Evolutionary conservation across 2,329 filamentous ascomycete species (phyloP).

Genomic region (Fusarium pseudoanthophilum): DNA sequence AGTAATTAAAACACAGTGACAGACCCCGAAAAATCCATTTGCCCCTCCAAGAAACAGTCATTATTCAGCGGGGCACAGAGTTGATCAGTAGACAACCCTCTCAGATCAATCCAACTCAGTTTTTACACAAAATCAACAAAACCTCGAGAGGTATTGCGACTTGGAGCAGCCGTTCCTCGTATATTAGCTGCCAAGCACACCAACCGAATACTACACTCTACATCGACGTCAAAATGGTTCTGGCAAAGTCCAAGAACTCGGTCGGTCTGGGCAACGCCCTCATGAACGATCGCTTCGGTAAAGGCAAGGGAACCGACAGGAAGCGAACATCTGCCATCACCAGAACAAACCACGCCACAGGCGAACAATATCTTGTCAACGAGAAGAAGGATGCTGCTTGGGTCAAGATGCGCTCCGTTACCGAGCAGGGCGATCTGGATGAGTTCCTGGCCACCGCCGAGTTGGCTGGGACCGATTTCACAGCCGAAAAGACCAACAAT

Average conservation of each 20-base stretch:
- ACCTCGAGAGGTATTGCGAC: constrained; percentile 8
- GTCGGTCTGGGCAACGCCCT: constrained; percentile 96
- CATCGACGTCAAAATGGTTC: constrained; percentile 59
- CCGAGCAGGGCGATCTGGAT: constrained; percentile 94
- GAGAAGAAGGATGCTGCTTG: constrained; percentile 90
- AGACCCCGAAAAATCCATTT: constrained; percentile 53
- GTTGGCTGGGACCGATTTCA: constrained; percentile 98
- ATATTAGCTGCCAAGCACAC: constrained; percentile 1
- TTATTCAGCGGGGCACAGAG: constrained; percentile 52
- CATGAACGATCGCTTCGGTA: constrained; percentile 99
- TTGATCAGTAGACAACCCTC: constrained; percentile 32
- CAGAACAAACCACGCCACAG: constrained; percentile 81
- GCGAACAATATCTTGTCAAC: constrained; percentile 93
- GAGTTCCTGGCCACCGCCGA: constrained; percentile 97
- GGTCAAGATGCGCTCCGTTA: constrained; percentile 99
- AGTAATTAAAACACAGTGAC: constrained; percentile 6
- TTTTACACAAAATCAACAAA: constrained; percentile 33
- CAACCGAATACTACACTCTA: neutral
- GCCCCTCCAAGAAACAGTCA: constrained; percentile 59
- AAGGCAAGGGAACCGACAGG: constrained; percentile 85
- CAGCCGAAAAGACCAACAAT: constrained; percentile 98
- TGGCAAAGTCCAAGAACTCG: constrained; percentile 92
- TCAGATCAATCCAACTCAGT: constrained; percentile 25
- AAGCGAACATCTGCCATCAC: constrained; percentile 72
- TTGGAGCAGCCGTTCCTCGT: constrained; percentile 31